Conservation (phyloP, 805 yeast species). For the Pichia ethanolica region DNA sequence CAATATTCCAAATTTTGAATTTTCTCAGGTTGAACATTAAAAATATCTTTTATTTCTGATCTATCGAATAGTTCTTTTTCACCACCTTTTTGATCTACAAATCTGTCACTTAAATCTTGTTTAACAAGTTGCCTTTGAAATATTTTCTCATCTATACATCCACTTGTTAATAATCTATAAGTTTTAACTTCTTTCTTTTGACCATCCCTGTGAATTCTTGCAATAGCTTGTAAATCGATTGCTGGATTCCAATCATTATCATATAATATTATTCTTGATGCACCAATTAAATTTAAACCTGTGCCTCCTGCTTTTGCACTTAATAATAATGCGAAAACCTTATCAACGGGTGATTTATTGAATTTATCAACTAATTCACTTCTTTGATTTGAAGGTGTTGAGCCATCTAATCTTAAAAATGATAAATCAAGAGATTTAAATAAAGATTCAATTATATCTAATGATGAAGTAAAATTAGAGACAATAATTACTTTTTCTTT, state of each 20-base stretch:
- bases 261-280: conserved; percentile 72
- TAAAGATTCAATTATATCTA: conserved; percentile 63
- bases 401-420: conserved; percentile 72
- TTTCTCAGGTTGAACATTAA: conserved; percentile 36
- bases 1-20: conserved; percentile 24
- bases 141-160: conserved; percentile 90
- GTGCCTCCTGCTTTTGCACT: conserved; percentile 93
- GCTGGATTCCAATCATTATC: conserved; percentile 99
- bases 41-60: conserved; percentile 67
- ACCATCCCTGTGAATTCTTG: conserved; percentile 91
- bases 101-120: conserved; percentile 65
- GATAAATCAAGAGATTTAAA: conserved; percentile 42
- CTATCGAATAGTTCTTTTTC: conserved; percentile 62
- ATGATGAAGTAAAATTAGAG: conserved; percentile 81
- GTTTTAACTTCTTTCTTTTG: conserved; percentile 72
- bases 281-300: conserved; percentile 87
- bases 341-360: conserved; percentile 38
- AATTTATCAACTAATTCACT: conserved; percentile 61
- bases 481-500: conserved; percentile 78
- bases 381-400: conserved; percentile 62
- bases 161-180: conserved; percentile 79
- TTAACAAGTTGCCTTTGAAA: conserved; percentile 88
- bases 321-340: conserved; percentile 58
- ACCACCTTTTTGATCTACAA: conserved; percentile 37
- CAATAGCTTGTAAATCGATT: conserved; percentile 89